Base-by-base conservation (phyloP, 192 early-diverging fungal species). In the Nowakowskiella sp. region DNA sequence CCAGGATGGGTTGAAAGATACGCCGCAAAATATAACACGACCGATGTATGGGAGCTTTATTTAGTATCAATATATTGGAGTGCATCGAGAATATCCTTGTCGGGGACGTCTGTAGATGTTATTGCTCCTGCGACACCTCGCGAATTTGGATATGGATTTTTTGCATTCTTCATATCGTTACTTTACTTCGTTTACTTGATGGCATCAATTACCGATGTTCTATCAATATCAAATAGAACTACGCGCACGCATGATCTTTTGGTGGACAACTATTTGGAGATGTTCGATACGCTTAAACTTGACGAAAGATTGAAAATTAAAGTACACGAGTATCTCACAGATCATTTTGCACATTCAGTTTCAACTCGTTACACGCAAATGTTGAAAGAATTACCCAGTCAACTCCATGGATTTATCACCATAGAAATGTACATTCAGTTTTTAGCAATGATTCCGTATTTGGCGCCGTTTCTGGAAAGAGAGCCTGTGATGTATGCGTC, bases 211-310 rank as follows among this genome's bases (percentile, higher is more conserved):
- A 54, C 68, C 13, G 58, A 66, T 27, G 58, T 72, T 4, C 44
- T 69, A 0, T 45, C 42, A 22, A 53, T 67, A 3, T 69, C 66
- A 26, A 57, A 44, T 31, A 31, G 56, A 3, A 31, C 44, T 1
- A 39, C 59, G 31, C 47, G 62, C 10, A 57, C 49, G 30, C 65
- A 76, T 26, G 74, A 76, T 53, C 51, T 76, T 6, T 39, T 48
- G 16, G 67, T 76, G 4, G 74, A 76, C 60, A 66, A 69, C 44
- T 76, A 76, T 36, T 60, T 76, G 32, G 66, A 70, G 49, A 70
- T 76, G 74, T 72, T 76, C 51, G 53, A 72, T 21, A 51, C 62
- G 4, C 44, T 76, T 16, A 62, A 66, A 31, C 51, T 76, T n/a
- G 67, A 76, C 23, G 29, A 34, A 22, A 53, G 70, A 31, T 49